These are phyloP conservation scores for Penicillium palitans DNA, from an alignment of 2,329 filamentous ascomycete genomes.

Conservation along the genomic window DNA sequence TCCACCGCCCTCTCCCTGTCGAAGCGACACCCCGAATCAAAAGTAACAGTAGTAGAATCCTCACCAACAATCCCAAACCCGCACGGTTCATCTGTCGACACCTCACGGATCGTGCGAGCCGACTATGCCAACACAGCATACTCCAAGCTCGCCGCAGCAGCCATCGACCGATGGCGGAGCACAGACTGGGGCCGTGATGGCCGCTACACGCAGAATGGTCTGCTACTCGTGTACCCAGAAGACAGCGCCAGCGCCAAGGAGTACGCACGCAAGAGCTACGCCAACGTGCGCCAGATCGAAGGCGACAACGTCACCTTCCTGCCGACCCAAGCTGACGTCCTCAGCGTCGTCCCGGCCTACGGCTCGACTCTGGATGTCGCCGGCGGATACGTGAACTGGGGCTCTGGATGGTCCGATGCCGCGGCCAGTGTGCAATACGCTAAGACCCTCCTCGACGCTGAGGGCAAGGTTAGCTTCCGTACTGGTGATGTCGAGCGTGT, in stretches of 20 bases:
- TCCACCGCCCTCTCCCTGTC: slow-evolving; percentile 70
- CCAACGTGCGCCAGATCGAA: slow-evolving; percentile 41
- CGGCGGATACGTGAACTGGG: slow-evolving; percentile 50
- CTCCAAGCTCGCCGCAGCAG: slow-evolving; percentile 68
- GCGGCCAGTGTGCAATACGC: slow-evolving; percentile 44
- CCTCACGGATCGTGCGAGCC: slow-evolving; percentile 62
- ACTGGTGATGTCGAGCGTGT: slow-evolving; percentile 40
- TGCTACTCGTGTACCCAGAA: slow-evolving; percentile 42
- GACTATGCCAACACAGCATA: slow-evolving; percentile 85
- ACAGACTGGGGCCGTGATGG: slow-evolving; percentile 47
- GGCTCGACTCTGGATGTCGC: slow-evolving; percentile 36
- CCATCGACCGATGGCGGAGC: slow-evolving; percentile 66
- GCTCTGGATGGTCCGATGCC: slow-evolving; percentile 49
- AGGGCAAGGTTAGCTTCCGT: slow-evolving; percentile 38
- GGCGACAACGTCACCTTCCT: slow-evolving; percentile 38
- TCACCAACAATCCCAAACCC: slow-evolving; percentile 57
- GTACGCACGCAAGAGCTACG: slow-evolving; percentile 43
- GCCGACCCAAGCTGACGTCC: slow-evolving; percentile 36
- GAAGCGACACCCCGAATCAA: slow-evolving; percentile 53
- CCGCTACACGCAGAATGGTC: slow-evolving; percentile 47
- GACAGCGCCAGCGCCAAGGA: slow-evolving; percentile 32
- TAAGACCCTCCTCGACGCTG: slow-evolving; percentile 38
- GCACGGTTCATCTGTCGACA: slow-evolving; percentile 61
- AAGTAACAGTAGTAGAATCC: slow-evolving; percentile 60
- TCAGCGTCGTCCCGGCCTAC: slow-evolving; percentile 38